Evolutionary conservation across 495 filamentous ascomycete genomes (phyloP), one percentile per base, ranked within the genome.

Genomic region (Saxophila tyrrhenica): DNA sequence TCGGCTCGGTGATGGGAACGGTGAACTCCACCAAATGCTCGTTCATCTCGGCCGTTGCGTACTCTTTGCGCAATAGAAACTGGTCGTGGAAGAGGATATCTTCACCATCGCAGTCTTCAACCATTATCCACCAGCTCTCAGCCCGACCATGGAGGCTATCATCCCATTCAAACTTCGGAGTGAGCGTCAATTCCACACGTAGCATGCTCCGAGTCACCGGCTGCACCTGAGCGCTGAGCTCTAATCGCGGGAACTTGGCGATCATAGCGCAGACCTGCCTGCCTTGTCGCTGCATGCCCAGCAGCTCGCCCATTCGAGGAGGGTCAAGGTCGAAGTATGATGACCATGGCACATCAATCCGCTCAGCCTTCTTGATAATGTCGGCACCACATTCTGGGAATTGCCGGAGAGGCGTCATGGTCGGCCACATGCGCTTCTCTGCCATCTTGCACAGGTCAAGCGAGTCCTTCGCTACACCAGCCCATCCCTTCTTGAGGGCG

Each of bases 401-500:
- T 63, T 99, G 92, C 39, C 94, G 77, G 9, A 99, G 78, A 7
- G 92, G 92, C 19, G 87, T 85, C 92, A 97, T 97, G 20, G 90
- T 95, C 5, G 89, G 90, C 92, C 92, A 99, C 92, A 97, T 97
- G 22, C 94, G 76, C 75, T 94, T 94, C 73, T 99, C 92, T 1
- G 91, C 91, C 90, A 94, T 97, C 72, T 99, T 99, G 72, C 92
- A 99, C 39, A 99, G 75, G 61, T 96, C 87, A 29, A 99, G 76
- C 3, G 94, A 89, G 55, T 83, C 86, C 72, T 91, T 95, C 9
- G 92, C 86, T 13, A 97, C 94, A 15, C 83, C 87, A 8, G 94
- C 78, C 92, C 91, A 99, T 17, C 90, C 91, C 68, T 95, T 95
- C 74, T 89, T 95, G 48, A 99, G 70, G 24, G 83, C 85, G 42